Evolutionary conservation across 2,329 filamentous ascomycete species (phyloP).

Genomic region (Xylaria arbuscula): DNA sequence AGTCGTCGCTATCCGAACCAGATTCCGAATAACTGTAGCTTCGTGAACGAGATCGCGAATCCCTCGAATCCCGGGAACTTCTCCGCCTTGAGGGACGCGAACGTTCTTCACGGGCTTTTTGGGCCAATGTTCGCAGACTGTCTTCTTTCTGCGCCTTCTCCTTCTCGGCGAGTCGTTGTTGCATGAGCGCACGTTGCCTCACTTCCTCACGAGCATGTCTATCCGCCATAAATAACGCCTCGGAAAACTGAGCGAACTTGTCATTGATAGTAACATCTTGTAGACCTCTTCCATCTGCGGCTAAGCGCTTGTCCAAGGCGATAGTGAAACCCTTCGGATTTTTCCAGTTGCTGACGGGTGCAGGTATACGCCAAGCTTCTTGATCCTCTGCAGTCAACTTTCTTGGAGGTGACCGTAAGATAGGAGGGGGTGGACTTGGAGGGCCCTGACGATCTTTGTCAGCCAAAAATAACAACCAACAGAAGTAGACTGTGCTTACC

Average conservation of each 20-base stretch:
- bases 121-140: slow-evolving; percentile 84
- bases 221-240: slow-evolving; percentile 94
- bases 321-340: slow-evolving; percentile 99
- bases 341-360: slow-evolving; percentile 98
- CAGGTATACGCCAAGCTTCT: slow-evolving; percentile 90
- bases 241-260: slow-evolving; percentile 96
- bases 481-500: slow-evolving; percentile 7
- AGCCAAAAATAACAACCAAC: neutral
- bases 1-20: slow-evolving; percentile 70
- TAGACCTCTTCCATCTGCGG: slow-evolving; percentile 89
- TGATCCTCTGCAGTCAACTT: slow-evolving; percentile 98
- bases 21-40: slow-evolving; percentile 67
- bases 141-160: slow-evolving; percentile 96
- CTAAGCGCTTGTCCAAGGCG: slow-evolving; percentile 92
- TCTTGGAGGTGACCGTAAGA: slow-evolving; percentile 93
- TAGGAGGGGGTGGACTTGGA: slow-evolving; percentile 89
- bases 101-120: slow-evolving; percentile 89
- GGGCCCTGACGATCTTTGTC: slow-evolving; percentile 66
- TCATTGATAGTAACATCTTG: slow-evolving; percentile 98
- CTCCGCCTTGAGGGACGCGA: slow-evolving; percentile 63
- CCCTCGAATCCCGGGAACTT: slow-evolving; percentile 55
- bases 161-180: slow-evolving; percentile 94
- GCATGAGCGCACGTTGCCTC: slow-evolving; percentile 90
- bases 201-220: slow-evolving; percentile 96
- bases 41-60: slow-evolving; percentile 58